phyloP scores from a whole-genome alignment of 1,284 basidiomycete species.

The Leccinum subfulvum region DNA sequence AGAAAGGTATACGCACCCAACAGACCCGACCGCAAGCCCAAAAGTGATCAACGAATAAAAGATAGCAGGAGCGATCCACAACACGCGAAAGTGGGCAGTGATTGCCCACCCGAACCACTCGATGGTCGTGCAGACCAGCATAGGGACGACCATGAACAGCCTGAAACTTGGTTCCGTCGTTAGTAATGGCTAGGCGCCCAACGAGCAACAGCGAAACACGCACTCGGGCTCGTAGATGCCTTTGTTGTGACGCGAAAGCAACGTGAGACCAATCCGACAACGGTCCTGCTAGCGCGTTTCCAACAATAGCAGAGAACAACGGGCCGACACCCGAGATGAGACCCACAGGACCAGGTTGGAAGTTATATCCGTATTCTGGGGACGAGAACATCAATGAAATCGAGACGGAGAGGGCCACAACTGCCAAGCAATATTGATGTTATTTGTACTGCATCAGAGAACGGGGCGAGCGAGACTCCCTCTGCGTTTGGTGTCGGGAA shows the following conservation, averaged over 20 bases:
- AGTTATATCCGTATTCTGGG: background rate
- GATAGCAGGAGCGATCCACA: conserved; percentile 1
- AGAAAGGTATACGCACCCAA: background rate
- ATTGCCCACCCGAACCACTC: conserved; percentile 3
- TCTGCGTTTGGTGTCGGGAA: background rate
- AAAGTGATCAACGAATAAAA: conserved; percentile 2
- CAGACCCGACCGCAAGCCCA: background rate
- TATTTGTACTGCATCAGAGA: background rate
- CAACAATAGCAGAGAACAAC: background rate
- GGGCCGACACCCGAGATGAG: background rate
- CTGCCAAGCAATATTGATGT: background rate
- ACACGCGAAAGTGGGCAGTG: background rate
- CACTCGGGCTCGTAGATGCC: conserved; percentile 1
- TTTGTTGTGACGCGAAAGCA: conserved; percentile 1
- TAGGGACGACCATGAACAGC: conserved; percentile 1
- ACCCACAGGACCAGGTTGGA: background rate
- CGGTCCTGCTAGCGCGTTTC: background rate
- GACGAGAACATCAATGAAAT: background rate
- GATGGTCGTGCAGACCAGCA: background rate
- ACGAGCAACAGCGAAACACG: background rate
- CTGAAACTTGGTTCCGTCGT: background rate
- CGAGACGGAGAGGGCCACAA: background rate
- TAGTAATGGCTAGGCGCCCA: background rate
- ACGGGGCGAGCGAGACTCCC: background rate
- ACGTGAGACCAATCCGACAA: conserved; percentile 2